phyloP scores from a whole-genome alignment of 2,329 filamentous ascomycete genomes.

The Hypoxylon sp. region DNA sequence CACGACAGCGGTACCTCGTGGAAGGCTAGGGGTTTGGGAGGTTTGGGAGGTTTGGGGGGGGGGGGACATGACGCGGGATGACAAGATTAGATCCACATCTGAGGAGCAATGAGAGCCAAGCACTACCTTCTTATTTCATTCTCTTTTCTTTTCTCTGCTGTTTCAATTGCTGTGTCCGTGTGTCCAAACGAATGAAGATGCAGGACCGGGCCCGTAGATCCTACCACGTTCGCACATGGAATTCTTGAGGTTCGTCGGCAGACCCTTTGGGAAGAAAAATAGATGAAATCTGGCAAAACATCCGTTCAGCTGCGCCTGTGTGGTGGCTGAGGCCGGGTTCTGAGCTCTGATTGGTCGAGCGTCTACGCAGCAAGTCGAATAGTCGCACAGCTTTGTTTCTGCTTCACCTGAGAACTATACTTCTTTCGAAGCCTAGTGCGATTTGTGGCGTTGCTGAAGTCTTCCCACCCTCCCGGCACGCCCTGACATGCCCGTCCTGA shows the following conservation, averaged over 20 bases:
- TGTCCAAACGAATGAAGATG: constrained; percentile 20
- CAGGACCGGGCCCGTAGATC: constrained; percentile 35
- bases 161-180: constrained; percentile 8
- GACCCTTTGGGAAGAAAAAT: constrained; percentile 15
- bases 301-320: constrained; percentile 42
- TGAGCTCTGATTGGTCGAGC: constrained; percentile 33
- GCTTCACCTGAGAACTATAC: constrained; percentile 45
- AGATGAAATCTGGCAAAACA: constrained; percentile 33
- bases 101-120: not conserved
- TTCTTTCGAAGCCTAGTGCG: constrained; percentile 44
- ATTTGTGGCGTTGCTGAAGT: constrained; percentile 50
- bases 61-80: constrained; percentile 24
- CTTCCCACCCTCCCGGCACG: constrained; percentile 23
- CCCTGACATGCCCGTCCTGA: constrained; percentile 34
- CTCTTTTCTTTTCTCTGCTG: constrained; percentile 1
- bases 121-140: not conserved
- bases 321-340: constrained; percentile 31
- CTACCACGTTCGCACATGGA: constrained; percentile 17
- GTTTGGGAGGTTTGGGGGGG: constrained; percentile 12
- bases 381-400: constrained; percentile 32
- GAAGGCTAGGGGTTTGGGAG: not conserved
- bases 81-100: constrained; percentile 6
- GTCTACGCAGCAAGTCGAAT: constrained; percentile 18
- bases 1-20: constrained; percentile 28
- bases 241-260: constrained; percentile 21